Conservation (phyloP, 169 alveolate species). For the Plasmodium gallinaceum region DNA sequence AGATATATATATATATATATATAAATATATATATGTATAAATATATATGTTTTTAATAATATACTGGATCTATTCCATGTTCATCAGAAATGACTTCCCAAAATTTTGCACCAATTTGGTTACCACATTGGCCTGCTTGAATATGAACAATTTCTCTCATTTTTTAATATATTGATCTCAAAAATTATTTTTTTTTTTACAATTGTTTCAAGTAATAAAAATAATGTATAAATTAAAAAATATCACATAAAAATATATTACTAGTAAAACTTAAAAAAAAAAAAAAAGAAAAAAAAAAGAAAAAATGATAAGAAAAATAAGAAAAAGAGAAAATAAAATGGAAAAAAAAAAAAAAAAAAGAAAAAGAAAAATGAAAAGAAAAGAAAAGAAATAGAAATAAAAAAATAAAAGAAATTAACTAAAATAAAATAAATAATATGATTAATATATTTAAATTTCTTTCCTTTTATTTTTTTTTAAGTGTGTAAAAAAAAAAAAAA, state of each 20-base stretch:
- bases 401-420: no score
- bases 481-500: conserved; percentile 30
- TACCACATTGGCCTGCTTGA: conserved; percentile 99
- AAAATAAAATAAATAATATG: no score
- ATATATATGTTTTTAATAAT: conserved; percentile 44
- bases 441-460: neutral
- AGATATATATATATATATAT: conserved; percentile 9
- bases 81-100: conserved; percentile 99
- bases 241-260: neutral
- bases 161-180: conserved; percentile 45
- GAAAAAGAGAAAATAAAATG: neutral
- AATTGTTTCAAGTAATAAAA: neutral
- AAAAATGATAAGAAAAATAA: neutral
- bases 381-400: no score
- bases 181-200: conserved; percentile 6
- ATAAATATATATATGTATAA: neutral
- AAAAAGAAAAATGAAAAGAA: no score
- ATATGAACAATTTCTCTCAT: conserved; percentile 99
- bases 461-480: conserved; percentile 35
- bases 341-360: no score
- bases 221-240: neutral
- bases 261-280: neutral
- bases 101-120: conserved; percentile 99
- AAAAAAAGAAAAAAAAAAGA: neutral
- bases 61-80: conserved; percentile 98